Conservation (phyloP, 495 filamentous ascomycete genomes). For the Penicillium daleae region DNA sequence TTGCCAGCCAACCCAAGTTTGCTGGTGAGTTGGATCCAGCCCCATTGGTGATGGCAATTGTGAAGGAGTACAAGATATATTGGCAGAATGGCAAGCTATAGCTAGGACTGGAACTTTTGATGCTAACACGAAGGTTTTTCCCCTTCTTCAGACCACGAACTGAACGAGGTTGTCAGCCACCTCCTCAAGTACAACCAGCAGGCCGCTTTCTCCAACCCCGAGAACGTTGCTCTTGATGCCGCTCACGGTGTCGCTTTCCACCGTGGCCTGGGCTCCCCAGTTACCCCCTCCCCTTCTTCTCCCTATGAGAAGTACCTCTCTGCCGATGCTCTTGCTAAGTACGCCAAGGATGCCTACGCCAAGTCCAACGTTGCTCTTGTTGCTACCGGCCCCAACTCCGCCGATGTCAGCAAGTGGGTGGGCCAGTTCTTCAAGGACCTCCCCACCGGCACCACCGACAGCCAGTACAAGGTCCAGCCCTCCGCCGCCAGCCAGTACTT, state of each 20-base stretch:
- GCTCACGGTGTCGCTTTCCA: constrained; percentile 93
- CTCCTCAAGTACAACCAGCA: constrained; percentile 74
- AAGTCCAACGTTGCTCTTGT: constrained; percentile 91
- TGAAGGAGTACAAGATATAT: not conserved
- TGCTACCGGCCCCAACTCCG: constrained; percentile 79
- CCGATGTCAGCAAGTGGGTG: constrained; percentile 86
- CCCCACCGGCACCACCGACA: constrained; percentile 41
- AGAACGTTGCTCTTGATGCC: constrained; percentile 77
- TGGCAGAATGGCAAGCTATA: not conserved
- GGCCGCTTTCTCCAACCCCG: constrained; percentile 63
- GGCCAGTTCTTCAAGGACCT: constrained; percentile 77
- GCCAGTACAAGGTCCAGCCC: constrained; percentile 45
- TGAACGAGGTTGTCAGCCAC: constrained; percentile 79
- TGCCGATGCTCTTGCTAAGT: constrained; percentile 68
- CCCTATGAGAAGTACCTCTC: constrained; percentile 78
- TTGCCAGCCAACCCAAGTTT: constrained; percentile 84
- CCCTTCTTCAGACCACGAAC: constrained; percentile 70
- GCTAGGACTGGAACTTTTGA: not conserved
- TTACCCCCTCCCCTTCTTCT: constrained; percentile 69
- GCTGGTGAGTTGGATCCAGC: constrained; percentile 59
- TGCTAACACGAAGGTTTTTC: constrained; percentile 20
- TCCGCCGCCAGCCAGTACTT: constrained; percentile 74
- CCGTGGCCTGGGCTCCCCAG: constrained; percentile 78
- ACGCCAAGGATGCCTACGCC: constrained; percentile 74
- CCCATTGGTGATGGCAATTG: not conserved